Evolutionary conservation across 2,329 filamentous ascomycete species (phyloP), one percentile per base, ranked within the genome.

Genomic region (Chaetothyriales sp.): DNA sequence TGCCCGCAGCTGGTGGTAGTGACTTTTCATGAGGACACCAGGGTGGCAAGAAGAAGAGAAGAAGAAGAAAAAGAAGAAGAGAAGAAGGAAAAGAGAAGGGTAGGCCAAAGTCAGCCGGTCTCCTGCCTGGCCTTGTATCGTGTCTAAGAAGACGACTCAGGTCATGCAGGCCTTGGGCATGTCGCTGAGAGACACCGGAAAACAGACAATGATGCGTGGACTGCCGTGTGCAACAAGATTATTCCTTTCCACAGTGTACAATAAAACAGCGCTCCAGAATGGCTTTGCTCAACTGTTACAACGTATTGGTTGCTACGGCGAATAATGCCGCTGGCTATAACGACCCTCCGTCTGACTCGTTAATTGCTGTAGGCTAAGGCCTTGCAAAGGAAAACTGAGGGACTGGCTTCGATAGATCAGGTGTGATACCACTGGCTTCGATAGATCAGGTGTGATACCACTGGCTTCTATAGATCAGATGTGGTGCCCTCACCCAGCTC

Each of bases 1-100:
- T 39, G 32, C 10, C 32, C 2, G 32, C 32, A 39, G 20, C 51
- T 61, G 52, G 61, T 61, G 62, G 65, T 51, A 50, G 58, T 39
- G 15, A 44, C 19, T 18, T 57, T 47, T 39, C 18, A 19, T 18
- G 44, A 15, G 6, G 25, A 15, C 54, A 32, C 51, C 44, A 15
- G 46, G 32, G 12, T n/a, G n/a, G 25, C 48, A 26, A n/a, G 49
- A 22, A 48, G 44, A 12, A 44, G 47, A 22, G 22, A 6, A 25
- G 6, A 25, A 25, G 22, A 25, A 6, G 22, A 25, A 25, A 25
- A 25, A 6, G 22, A 25, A 25, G n/a, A 25, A 25, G 22, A 25
- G 22, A 25, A 25, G 3, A n/a, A n/a, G 22, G 22, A 25, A 25
- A 25, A 25, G 22, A 25, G 22, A 25, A 25, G 3, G 22, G 22